Conservation (phyloP, 768 basidiomycete species). For the Russula griseocarnosa region DNA sequence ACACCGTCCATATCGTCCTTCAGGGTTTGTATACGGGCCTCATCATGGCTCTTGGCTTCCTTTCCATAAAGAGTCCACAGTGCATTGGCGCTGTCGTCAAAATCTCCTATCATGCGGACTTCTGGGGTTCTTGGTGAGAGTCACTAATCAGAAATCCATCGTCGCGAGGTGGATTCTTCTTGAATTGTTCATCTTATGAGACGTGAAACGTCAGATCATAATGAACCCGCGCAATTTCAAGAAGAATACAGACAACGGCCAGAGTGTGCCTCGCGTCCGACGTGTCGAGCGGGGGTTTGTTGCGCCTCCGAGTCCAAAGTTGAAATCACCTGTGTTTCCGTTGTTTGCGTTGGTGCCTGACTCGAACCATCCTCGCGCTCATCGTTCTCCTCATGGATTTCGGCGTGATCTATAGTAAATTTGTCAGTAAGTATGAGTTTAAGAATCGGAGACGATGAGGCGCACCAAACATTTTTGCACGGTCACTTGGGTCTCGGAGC, state of each 20-base stretch:
- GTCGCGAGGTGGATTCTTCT: background rate
- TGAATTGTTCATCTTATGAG: background rate
- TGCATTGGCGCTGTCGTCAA: constrained; percentile 38
- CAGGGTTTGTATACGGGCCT: constrained; percentile 36
- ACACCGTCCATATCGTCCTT: constrained; percentile 43
- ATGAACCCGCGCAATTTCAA: background rate
- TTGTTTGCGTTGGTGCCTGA: background rate
- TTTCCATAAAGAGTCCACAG: constrained; percentile 41
- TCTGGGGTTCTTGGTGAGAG: background rate
- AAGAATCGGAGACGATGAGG: too few species aligned
- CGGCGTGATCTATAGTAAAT: too few species aligned
- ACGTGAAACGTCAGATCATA: background rate
- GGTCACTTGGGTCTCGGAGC: background rate
- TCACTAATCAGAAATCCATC: background rate
- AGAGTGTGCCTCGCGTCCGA: background rate
- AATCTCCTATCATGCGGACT: constrained; percentile 14
- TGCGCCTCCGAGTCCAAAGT: background rate
- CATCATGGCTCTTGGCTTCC: constrained; percentile 37
- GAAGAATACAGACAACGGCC: background rate
- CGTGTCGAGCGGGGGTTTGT: background rate
- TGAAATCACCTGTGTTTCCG: too few species aligned
- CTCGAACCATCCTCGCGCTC: background rate
- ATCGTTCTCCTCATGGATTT: too few species aligned
- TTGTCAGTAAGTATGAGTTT: too few species aligned
- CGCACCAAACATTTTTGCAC: background rate